These are phyloP conservation scores for Tylopilus balloui DNA, from an alignment of 768 basidiomycete genomes.

Conservation along the genomic window DNA sequence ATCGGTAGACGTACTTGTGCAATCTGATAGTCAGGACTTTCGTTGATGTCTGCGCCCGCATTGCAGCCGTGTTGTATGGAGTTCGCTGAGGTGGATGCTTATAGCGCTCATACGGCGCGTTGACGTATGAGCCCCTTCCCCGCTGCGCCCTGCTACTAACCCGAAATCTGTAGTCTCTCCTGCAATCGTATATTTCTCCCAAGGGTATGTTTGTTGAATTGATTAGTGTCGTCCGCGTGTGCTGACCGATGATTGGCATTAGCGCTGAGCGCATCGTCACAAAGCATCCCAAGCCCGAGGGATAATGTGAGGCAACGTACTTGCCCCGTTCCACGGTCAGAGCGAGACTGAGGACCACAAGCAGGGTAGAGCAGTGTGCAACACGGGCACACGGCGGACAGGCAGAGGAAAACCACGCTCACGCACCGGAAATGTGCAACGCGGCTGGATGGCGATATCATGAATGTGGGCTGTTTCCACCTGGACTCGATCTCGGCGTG, in stretches of 20 bases:
- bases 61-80: slow-evolving; percentile 59
- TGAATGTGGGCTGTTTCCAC: not conserved
- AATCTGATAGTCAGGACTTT: not conserved
- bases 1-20: not conserved
- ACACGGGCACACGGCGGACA: not conserved
- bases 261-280: no score
- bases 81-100: slow-evolving; percentile 54
- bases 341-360: not conserved
- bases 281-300: no score
- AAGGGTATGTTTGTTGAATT: slow-evolving; percentile 40
- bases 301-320: not conserved
- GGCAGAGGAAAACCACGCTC: not conserved
- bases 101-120: slow-evolving; percentile 43
- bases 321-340: not conserved
- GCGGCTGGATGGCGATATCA: not conserved
- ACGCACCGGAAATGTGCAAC: not conserved
- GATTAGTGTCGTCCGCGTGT: not conserved
- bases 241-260: slow-evolving; percentile 37
- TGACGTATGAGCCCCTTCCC: slow-evolving; percentile 36
- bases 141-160: not conserved
- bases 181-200: slow-evolving; percentile 71
- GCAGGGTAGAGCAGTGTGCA: not conserved
- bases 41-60: slow-evolving; percentile 24
- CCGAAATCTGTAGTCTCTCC: slow-evolving; percentile 36
- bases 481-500: not conserved